Evolutionary conservation across 2,329 filamentous ascomycete species (phyloP), one percentile per base, ranked within the genome.

Genomic region (Colletotrichum sidae): DNA sequence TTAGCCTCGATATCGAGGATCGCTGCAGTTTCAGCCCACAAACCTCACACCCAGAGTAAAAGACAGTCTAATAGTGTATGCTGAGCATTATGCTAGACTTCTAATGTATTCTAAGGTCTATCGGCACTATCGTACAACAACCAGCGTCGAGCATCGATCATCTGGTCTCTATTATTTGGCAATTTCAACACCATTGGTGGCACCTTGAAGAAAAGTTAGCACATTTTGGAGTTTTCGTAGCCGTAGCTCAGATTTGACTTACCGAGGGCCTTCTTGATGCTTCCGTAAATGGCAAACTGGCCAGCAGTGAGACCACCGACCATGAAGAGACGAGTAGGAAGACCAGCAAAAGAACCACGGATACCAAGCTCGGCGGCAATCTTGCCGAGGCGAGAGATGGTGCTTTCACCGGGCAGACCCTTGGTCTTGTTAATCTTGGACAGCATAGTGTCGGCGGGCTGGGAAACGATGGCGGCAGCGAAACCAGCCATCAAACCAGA

Each of bases 391-490:
- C 93, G 90, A 79, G 84, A 86, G 76, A 87, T 87, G 73, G 91
- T 96, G 75, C 93, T 88, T 85, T 96, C 92, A 85, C 93, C 93
- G 70, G 93, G 92, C 67, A 89, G 84, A 82, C 92, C 93, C 85
- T 93, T 90, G 82, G 91, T 93, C 91, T 96, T 96, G 91, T 96
- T 96, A 86, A 96, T 96, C 88, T 94, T 95, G 83, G 88, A 92
- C 71, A 96, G 89, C 93, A 96, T 96, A 77, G 93, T 96, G 80
- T 96, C 93, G 78, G 93, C 93, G 72, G 93, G 93, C 84, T 96
- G 93, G 69, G 93, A 96, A 77, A 96, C 87, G 73, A 94, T 78
- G 77, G 93, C 93, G 73, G 93, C 92, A 74, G 92, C 92, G 83
- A 96, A 93, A 90, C 92, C 80, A 69, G 80, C 80, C 68, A 81